Conservation (phyloP, 768 basidiomycete genomes). For the Leucocoprinus sp. region DNA sequence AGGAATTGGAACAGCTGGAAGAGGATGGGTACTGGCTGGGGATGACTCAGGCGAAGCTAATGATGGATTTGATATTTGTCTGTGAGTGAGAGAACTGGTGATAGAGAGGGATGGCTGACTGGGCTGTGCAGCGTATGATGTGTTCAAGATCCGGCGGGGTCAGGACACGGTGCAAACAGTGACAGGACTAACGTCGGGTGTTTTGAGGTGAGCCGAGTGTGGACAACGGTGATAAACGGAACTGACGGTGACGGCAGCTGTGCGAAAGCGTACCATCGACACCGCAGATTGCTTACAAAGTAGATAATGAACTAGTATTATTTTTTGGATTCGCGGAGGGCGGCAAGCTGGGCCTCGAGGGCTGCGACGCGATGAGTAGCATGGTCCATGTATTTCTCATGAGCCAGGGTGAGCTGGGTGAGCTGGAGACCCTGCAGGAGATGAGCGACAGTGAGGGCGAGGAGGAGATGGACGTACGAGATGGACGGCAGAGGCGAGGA, state of each 20-base stretch:
- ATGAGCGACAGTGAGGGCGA: neutral
- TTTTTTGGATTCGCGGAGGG: conserved; percentile 31
- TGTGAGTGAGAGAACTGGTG: conserved; percentile 37
- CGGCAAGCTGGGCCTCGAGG: conserved; percentile 54
- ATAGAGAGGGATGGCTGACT: conserved; percentile 5
- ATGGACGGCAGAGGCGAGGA: conserved; percentile 75
- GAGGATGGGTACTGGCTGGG: conserved; percentile 74
- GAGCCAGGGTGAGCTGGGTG: conserved; percentile 50
- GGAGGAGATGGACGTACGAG: conserved; percentile 35
- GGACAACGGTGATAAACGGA: neutral
- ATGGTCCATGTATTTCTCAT: conserved; percentile 65
- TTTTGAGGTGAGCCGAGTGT: conserved; percentile 50
- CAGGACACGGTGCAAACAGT: conserved; percentile 54
- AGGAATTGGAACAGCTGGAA: conserved; percentile 59
- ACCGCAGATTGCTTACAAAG: too few relatives aligned
- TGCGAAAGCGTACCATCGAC: conserved; percentile 68
- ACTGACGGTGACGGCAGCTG: conserved; percentile 35
- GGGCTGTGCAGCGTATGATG: conserved; percentile 53
- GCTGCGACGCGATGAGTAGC: conserved; percentile 40
- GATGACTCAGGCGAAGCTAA: conserved; percentile 58
- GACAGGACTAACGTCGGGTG: conserved; percentile 59
- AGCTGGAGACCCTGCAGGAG: conserved; percentile 53
- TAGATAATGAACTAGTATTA: too few relatives aligned
- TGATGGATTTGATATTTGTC: conserved; percentile 84
- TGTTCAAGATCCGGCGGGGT: conserved; percentile 63